A percentile compares a stretch with the other conserved stretches of the same genome.
Evolutionary conservation across 108 stramenopile genomes (phyloP).

Genomic region (Conticribra guillardii): DNA sequence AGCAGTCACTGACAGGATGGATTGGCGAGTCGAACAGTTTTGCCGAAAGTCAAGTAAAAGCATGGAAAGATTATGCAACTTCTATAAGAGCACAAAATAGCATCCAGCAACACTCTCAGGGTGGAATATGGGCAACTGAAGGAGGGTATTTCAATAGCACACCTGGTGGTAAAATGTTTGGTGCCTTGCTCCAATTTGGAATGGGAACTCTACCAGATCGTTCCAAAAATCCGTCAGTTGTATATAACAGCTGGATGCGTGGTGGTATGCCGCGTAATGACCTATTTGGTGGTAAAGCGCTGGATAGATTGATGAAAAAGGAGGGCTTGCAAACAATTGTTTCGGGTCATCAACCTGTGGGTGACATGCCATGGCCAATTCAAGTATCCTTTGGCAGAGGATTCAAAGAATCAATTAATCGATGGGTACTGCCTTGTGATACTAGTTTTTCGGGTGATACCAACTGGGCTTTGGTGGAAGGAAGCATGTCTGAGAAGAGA

Average conservation of each 20-base stretch:
- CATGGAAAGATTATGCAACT: constrained; percentile 57
- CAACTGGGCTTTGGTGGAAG: constrained; percentile 41
- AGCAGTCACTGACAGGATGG: constrained; percentile 56
- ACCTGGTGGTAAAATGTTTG: constrained; percentile 36
- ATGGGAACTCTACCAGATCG: constrained; percentile 76
- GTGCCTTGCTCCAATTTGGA: constrained; percentile 74
- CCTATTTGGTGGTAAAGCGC: constrained; percentile 33
- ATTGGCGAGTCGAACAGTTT: constrained; percentile 65
- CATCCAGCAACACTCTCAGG: not conserved
- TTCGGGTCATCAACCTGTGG: constrained; percentile 83
- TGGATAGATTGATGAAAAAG: constrained; percentile 52
- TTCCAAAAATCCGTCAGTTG: constrained; percentile 66
- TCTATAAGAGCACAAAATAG: constrained; percentile 22
- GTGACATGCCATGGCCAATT: constrained; percentile 82
- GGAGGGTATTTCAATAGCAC: constrained; percentile 64
- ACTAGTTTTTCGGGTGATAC: constrained; percentile 86
- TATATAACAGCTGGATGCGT: constrained; percentile 73
- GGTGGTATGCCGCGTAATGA: constrained; percentile 72
- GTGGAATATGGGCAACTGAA: constrained; percentile 62
- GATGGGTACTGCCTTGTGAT: constrained; percentile 70
- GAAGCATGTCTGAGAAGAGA: constrained; percentile 8
- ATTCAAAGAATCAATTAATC: not conserved
- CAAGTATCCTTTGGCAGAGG: constrained; percentile 32
- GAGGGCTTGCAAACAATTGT: constrained; percentile 59
- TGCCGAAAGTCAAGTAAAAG: constrained; percentile 49